Evolutionary conservation across 148 eudicot genomes (phyloP), one percentile per base, ranked within the genome.

Genomic region (Simmondsia chinensis): DNA sequence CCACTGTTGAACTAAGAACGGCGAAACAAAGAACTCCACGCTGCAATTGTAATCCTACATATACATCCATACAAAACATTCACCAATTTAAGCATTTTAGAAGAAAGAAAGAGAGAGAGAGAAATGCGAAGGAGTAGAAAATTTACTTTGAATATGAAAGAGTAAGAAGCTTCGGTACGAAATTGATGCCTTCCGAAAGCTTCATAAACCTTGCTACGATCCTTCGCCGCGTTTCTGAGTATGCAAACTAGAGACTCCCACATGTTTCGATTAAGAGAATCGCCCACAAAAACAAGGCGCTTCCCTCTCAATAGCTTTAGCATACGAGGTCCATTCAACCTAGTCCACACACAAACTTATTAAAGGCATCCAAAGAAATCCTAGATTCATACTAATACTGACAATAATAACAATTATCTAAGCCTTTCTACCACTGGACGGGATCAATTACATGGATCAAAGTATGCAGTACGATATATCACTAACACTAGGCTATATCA

Each of bases 201-300:
- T 73, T 89, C 97, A 29, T 71, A 85, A 57, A 89, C 97, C 24
- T 69, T 76, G 26, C 39, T 74, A 40, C 62, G 69, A 56, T 85
- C 70, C 70, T 74, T 81, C 7, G 68, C 85, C 1, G 88, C 72
- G 51, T 63, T 76, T 53, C 73, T 67, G 27, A 91, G 76, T 16
- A 91, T 70, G 68, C 99, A 91, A 47, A 91, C 64, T 10, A 91
- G 72, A 4, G 99, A 85, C 58, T 85, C 99, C 99, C 99, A 91
- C 99, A 91, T 91, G 45, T 86, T 91, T 62, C 99, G 66, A 60
- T 91, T 91, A 2, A 91, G 67, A 8, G 99, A 91, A 75, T 91
- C 99, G 6, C 99, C 99, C 5, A 91, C 94, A 24, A 79, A 91
- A 28, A 79, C 95, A 32, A 91, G 66, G 30, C 95, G 67, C 48